These are phyloP conservation scores for Saksenaea vasiformis DNA, from an alignment of 371 early-diverging fungal genomes.

Conservation along the genomic window DNA sequence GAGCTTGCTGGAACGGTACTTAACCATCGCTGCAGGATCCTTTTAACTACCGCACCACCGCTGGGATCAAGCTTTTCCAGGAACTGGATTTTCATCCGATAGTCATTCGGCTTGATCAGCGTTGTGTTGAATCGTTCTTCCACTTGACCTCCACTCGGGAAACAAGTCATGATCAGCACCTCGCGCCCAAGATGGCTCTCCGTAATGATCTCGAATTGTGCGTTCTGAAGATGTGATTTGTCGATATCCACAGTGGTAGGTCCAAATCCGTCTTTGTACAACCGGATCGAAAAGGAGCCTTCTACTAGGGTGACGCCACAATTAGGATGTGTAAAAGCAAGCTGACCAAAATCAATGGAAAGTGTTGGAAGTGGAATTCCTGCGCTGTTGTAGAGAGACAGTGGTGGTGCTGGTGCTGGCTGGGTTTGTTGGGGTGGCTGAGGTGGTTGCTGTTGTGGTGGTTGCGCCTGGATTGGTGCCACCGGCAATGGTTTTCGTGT, in stretches of 20 bases:
- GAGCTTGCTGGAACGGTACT: constrained; percentile 5
- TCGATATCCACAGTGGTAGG: constrained; percentile 48
- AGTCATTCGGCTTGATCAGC: constrained; percentile 42
- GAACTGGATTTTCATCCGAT: constrained; percentile 51
- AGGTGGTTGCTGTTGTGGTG: background rate
- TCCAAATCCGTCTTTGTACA: constrained; percentile 46
- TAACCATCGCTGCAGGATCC: constrained; percentile 59
- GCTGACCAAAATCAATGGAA: constrained; percentile 56
- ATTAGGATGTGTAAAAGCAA: constrained; percentile 57
- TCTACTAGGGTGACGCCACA: constrained; percentile 59
- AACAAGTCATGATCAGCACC: constrained; percentile 48
- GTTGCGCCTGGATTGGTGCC: constrained; percentile 1
- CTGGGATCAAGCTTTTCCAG: constrained; percentile 56
- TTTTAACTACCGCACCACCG: constrained; percentile 58
- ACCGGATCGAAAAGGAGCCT: constrained; percentile 52
- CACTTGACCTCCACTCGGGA: constrained; percentile 32
- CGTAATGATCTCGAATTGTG: constrained; percentile 45
- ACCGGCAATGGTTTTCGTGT: constrained; percentile 4
- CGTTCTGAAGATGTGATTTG: constrained; percentile 47
- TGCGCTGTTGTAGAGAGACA: constrained; percentile 29
- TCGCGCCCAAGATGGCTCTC: constrained; percentile 45
- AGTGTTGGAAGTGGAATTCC: constrained; percentile 61
- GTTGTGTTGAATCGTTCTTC: constrained; percentile 41
- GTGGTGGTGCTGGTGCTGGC: constrained; percentile 13
- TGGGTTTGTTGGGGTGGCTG: background rate